A percentile compares a stretch with the other conserved stretches of the same genome.
phyloP scores from a whole-genome alignment of 1,284 basidiomycete genomes.

The Sutorius eximius region DNA sequence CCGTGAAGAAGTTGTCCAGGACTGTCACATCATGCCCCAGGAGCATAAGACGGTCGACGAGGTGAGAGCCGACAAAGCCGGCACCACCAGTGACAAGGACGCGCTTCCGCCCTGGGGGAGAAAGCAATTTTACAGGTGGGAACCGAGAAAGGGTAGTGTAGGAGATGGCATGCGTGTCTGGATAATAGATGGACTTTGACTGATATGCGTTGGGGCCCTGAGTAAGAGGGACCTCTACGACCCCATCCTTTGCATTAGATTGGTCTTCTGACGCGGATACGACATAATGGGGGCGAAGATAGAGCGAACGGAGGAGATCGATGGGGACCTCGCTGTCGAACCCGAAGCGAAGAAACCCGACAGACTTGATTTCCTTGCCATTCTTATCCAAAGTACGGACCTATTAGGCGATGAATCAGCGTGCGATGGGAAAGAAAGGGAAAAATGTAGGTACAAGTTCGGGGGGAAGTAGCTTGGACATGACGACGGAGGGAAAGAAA shows the following conservation, averaged over 20 bases:
- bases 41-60: constrained; percentile 96
- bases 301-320: constrained; percentile 78
- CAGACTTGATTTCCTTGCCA: constrained; percentile 72
- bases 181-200: constrained; percentile 82
- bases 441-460: constrained; percentile 13
- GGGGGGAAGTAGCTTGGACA: constrained; percentile 27
- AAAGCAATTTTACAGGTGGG: constrained; percentile 86
- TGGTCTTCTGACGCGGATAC: constrained; percentile 43
- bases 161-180: constrained; percentile 77
- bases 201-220: constrained; percentile 61
- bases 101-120: constrained; percentile 79
- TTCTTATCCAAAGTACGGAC: constrained; percentile 68
- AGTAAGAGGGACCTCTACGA: constrained; percentile 55
- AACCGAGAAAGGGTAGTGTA: constrained; percentile 90
- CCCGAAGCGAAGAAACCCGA: constrained; percentile 82
- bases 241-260: constrained; percentile 41
- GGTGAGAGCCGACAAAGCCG: constrained; percentile 96
- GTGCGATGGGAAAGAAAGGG: background rate
- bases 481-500: background rate
- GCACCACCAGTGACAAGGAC: constrained; percentile 95
- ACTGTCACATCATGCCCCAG: constrained; percentile 98
- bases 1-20: constrained; percentile 98
- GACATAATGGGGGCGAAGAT: constrained; percentile 81
- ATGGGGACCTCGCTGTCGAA: constrained; percentile 84
- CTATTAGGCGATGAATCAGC: constrained; percentile 36